Evolutionary conservation across 2,329 filamentous ascomycete genomes (phyloP).

Genomic region (Cercospora sesami): DNA sequence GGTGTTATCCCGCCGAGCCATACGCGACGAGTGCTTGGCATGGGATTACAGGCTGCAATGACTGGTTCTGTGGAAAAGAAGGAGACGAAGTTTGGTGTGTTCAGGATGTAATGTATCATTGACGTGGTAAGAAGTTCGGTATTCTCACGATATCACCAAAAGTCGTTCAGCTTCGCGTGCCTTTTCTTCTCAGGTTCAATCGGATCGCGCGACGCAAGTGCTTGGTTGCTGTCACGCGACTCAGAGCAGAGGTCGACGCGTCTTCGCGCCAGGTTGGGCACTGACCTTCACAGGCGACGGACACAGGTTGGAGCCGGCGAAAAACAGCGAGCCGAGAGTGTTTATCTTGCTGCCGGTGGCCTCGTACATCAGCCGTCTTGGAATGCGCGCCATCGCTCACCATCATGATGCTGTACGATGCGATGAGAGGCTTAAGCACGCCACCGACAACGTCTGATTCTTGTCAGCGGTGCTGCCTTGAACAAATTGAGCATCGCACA

Average conservation of each 20-base stretch:
- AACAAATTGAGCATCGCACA: neutral
- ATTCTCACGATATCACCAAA: neutral
- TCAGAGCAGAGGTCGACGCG: neutral
- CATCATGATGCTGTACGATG: neutral
- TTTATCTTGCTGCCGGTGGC: neutral
- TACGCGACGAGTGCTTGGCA: slow-evolving; percentile 51
- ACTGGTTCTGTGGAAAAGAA: slow-evolving; percentile 39
- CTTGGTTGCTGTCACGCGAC: neutral
- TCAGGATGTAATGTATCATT: slow-evolving; percentile 39
- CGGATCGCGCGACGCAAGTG: neutral
- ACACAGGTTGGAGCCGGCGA: neutral
- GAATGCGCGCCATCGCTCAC: neutral
- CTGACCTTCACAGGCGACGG: neutral
- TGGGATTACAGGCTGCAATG: slow-evolving; percentile 50
- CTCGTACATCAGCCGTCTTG: neutral
- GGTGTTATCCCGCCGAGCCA: slow-evolving; percentile 53
- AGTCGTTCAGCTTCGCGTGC: neutral
- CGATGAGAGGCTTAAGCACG: neutral
- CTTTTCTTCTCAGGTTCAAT: neutral
- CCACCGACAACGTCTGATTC: neutral
- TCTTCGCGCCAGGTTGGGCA: neutral
- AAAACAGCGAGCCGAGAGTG: neutral
- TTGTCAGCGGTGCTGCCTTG: neutral
- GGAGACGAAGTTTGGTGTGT: slow-evolving; percentile 43
- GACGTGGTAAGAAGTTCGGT: neutral